Evolutionary conservation across 352 stramenopile species (phyloP), one percentile per base, ranked within the genome.

Genomic region (Phytophthora hibernalis): DNA sequence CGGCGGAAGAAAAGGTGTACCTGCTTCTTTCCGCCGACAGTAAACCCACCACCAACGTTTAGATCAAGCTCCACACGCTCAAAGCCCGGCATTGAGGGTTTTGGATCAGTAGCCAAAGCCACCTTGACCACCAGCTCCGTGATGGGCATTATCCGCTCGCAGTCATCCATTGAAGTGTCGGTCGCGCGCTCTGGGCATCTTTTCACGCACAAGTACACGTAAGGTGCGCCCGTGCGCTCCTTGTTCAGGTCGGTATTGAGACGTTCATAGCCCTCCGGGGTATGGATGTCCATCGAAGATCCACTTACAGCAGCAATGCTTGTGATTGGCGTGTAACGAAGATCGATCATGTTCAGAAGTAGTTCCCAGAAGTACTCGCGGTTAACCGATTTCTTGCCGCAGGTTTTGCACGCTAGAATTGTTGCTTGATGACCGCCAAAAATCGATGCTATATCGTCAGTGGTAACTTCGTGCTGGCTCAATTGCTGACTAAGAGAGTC

Each of bases 361-460:
- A 96, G 65, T 52, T 96, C 89, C 89, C 89, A 96, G 55, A 95
- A 96, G 65, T 96, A 96, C 54, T 96, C 89, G 21, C 75, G 76
- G 51, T 93, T 94, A 13, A 94, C 80, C 0, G 85, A 93, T 26
- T 79, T 90, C 40, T 94, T 93, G 4, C 84, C 84, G 44, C 89
- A 96, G 1, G 72, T 72, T 56, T 96, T 96, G 73, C 89, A 96
- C 6, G 83, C 82, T 31, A 95, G 37, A 62, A 96, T 90, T 6
- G 87, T 95, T 2, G 89, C 86, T 74, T 94, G 87, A 43, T 83
- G 74, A 7, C 89, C 89, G 13, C 89, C 89, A 68, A 96, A 94
- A 50, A 95, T 81, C 26, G 85, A 70, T 16, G 80, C 70, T 16
- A 96, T 83, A n/a, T 80, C 79, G 30, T 90, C 73, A 2, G 68